phyloP scores from a whole-genome alignment of 495 filamentous ascomycete species.

The Trichoderma virens region DNA sequence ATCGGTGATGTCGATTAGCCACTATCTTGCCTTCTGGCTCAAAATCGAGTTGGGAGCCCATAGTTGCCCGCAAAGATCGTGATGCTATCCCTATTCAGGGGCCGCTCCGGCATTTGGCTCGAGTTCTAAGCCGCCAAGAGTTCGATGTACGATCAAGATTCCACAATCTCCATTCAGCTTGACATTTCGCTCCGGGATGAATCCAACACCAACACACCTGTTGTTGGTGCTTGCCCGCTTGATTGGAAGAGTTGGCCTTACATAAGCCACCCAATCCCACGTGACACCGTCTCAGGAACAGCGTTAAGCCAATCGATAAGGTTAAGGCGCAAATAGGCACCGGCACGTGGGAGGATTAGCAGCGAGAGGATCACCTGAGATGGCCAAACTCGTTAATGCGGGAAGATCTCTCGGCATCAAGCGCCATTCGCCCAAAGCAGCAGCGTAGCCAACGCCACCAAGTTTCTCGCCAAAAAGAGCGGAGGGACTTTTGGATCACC shows the following conservation, averaged over 20 bases:
- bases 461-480: not conserved
- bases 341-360: not conserved
- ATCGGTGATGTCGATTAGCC: not conserved
- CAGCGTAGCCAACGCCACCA: not conserved
- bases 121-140: not conserved
- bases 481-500: not conserved
- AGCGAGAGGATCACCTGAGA: not conserved
- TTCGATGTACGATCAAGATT: not conserved
- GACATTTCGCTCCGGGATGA: not conserved
- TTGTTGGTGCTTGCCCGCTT: too few species aligned
- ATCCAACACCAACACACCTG: too few species aligned
- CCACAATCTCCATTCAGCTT: not conserved
- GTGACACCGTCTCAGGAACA: not conserved
- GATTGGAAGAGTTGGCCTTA: not conserved
- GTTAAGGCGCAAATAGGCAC: not conserved
- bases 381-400: not conserved
- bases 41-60: not conserved
- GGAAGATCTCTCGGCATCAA: conserved; percentile 9
- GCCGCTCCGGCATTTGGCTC: conserved; percentile 1
- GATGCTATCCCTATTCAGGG: conserved; percentile 4
- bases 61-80: not conserved
- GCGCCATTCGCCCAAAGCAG: not conserved
- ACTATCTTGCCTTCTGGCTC: not conserved
- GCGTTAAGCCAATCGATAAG: not conserved
- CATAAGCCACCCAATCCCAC: not conserved